These are phyloP conservation scores for Elongisporangium undulatum DNA, from an alignment of 352 stramenopile species.

Conservation along the genomic window DNA sequence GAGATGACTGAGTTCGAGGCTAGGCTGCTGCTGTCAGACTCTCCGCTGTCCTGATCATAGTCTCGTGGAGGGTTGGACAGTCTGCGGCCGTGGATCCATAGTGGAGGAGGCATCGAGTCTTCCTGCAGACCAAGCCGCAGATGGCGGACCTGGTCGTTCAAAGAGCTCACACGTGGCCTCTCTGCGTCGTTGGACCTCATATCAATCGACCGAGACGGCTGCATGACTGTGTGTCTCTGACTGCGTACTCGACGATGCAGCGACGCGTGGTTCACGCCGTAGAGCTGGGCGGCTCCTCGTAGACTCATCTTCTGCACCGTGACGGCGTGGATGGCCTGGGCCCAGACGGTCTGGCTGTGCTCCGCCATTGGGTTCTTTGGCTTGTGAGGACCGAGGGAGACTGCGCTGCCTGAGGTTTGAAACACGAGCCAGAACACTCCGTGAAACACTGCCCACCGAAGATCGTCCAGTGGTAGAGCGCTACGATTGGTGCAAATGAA, in stretches of 20 bases:
- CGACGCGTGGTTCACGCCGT: conserved; percentile 59
- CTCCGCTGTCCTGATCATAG: conserved; percentile 8
- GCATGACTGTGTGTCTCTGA: conserved; percentile 10
- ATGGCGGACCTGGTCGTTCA: conserved; percentile 3
- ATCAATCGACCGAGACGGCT: conserved; percentile 4
- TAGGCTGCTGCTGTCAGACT: conserved; percentile 7
- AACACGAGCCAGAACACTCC: not conserved
- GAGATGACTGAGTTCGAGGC: conserved; percentile 1
- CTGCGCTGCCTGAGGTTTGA: not conserved
- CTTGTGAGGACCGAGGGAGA: not conserved
- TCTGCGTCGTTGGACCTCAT: not conserved
- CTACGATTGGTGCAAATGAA: not conserved
- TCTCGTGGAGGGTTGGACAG: not conserved
- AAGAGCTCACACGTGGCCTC: conserved; percentile 11
- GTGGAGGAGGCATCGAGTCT: not conserved
- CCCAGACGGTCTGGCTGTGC: conserved; percentile 48
- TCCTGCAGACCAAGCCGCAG: not conserved
- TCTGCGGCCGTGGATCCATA: conserved; percentile 1
- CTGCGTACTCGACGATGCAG: conserved; percentile 56
- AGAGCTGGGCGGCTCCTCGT: conserved; percentile 49
- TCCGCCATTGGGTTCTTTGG: conserved; percentile 8
- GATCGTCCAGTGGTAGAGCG: not conserved
- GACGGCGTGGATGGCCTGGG: conserved; percentile 60
- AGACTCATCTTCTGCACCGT: conserved; percentile 60
- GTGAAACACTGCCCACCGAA: not conserved